Percentiles rank a stretch among this genome's conserved stretches.
phyloP scores from a whole-genome alignment of 176 grass and related monocot species.

The Avena insularis region DNA sequence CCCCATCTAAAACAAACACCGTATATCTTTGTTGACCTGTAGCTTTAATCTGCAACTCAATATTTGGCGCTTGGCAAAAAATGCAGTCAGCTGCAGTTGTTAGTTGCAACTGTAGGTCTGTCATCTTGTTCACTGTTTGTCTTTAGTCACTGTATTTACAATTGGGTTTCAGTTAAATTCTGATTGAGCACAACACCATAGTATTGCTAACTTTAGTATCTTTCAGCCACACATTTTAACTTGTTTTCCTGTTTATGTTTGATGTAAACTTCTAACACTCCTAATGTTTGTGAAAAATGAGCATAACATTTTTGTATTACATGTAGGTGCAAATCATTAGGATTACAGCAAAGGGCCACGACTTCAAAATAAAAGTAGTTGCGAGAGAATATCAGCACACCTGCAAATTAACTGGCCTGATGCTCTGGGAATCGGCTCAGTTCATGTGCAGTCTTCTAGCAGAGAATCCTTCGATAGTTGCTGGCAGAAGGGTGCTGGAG shows the following conservation, averaged over 20 bases:
- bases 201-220: background rate
- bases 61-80: background rate
- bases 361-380: conserved; percentile 80
- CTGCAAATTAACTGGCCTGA: conserved; percentile 89
- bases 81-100: conserved; percentile 6
- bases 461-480: conserved; percentile 76
- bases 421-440: conserved; percentile 92
- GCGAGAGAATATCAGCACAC: conserved; percentile 89
- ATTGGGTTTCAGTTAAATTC: background rate
- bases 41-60: background rate
- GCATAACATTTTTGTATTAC: conserved; percentile 22
- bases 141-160: conserved; percentile 25
- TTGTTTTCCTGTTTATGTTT: background rate
- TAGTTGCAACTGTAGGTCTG: conserved; percentile 3
- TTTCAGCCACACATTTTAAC: background rate
- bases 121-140: background rate
- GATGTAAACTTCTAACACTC: background rate
- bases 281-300: conserved; percentile 28
- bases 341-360: conserved; percentile 59
- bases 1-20: background rate
- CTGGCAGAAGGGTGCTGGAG: conserved; percentile 83
- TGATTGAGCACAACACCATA: background rate
- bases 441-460: conserved; percentile 82
- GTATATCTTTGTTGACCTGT: background rate
- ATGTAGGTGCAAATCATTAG: conserved; percentile 55